phyloP scores from a whole-genome alignment of 164 flowering plant species.

The Euptelea pleiosperma region DNA sequence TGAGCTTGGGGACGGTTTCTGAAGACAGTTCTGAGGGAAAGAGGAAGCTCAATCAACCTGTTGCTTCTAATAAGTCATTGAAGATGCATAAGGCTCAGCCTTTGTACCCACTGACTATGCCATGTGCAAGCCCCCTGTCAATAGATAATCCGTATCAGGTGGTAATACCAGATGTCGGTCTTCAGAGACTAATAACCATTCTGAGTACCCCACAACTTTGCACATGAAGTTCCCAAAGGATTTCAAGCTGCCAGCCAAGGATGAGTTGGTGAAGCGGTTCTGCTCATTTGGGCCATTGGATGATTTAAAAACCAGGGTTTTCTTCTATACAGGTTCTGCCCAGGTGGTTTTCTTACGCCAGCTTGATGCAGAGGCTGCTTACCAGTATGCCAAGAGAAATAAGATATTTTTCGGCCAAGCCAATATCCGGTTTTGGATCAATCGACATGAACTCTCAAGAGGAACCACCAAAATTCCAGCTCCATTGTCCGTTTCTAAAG shows the following conservation, averaged over 20 bases:
- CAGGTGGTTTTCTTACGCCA: conserved; percentile 23
- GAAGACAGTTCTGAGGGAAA: conserved; percentile 1
- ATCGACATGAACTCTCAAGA: conserved; percentile 11
- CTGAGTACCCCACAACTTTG: conserved; percentile 14
- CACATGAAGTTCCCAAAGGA: conserved; percentile 35
- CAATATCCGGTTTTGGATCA: conserved; percentile 30
- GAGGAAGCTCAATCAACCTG: conserved; percentile 1
- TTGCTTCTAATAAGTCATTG: conserved; percentile 2
- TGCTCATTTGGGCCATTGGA: conserved; percentile 28
- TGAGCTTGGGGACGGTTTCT: not conserved
- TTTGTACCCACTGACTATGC: not conserved
- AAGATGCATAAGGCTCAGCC: not conserved
- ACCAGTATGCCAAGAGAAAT: conserved; percentile 21
- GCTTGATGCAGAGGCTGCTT: conserved; percentile 31
- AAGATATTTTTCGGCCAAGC: conserved; percentile 16
- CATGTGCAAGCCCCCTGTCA: conserved; percentile 11
- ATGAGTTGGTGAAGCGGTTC: conserved; percentile 23
- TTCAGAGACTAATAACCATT: not conserved
- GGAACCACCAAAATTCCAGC: not conserved
- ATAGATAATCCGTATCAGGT: not conserved
- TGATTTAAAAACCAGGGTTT: conserved; percentile 16
- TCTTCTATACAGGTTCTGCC: conserved; percentile 25
- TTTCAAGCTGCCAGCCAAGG: conserved; percentile 26
- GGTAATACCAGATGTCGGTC: not conserved
- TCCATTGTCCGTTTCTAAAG: conserved; percentile 1